Conservation (phyloP, 2,329 filamentous ascomycete genomes). For the Fusarium scirpi region DNA sequence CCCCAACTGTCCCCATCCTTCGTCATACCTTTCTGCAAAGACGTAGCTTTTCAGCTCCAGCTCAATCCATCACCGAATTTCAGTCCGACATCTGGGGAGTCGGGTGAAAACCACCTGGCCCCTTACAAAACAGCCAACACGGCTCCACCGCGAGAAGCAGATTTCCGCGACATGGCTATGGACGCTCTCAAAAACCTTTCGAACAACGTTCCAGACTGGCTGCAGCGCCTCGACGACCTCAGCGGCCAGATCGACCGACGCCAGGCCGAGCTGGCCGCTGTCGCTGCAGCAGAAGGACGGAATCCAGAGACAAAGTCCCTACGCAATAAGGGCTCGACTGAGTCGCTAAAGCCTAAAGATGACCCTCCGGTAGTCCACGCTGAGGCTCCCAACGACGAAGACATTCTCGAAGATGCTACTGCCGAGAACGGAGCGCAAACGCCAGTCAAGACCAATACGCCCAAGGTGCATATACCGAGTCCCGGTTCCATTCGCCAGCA, state of each 20-base stretch:
- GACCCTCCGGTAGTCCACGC: conserved; percentile 47
- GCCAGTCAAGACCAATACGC: conserved; percentile 46
- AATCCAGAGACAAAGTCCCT: conserved; percentile 56
- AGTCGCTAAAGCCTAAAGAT: conserved; percentile 64
- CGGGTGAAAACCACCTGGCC: conserved; percentile 51
- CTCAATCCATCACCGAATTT: conserved; percentile 8
- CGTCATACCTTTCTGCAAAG: conserved; percentile 10
- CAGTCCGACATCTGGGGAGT: conserved; percentile 43
- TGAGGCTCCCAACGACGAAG: conserved; percentile 27
- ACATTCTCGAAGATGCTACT: conserved; percentile 38
- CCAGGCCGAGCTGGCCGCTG: conserved; percentile 69
- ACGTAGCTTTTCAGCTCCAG: conserved; percentile 7
- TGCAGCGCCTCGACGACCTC: conserved; percentile 68
- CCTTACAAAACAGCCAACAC: conserved; percentile 45
- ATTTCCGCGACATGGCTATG: conserved; percentile 58
- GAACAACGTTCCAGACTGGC: conserved; percentile 70
- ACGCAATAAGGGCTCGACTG: conserved; percentile 65
- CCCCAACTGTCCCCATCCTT: conserved; percentile 6
- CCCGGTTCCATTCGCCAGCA: conserved; percentile 52
- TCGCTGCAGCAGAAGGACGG: conserved; percentile 51
- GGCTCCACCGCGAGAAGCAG: conserved; percentile 46
- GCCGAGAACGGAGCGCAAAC: conserved; percentile 19
- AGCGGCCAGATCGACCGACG: conserved; percentile 71
- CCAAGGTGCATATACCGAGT: conserved; percentile 38
- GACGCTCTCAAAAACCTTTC: conserved; percentile 68